Evolutionary conservation across 768 basidiomycete species (phyloP), one percentile per base, ranked within the genome.

Genomic region (Cystobasidium tubakii): DNA sequence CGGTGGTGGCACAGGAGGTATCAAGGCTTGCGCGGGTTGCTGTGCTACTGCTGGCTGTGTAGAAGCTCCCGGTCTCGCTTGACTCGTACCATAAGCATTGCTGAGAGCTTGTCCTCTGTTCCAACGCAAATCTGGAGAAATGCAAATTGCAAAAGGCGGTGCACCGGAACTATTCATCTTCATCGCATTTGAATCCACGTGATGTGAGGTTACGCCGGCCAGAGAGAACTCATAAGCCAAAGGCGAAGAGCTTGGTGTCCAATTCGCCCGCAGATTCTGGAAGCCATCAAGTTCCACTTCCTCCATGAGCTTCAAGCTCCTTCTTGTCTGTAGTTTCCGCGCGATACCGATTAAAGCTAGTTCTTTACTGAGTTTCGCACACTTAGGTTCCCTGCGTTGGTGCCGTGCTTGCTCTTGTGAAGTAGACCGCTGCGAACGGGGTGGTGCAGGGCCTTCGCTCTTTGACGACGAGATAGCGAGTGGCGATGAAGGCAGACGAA

Each of bases 161-260:
- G 29, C 57, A 31, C 57, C 15, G 29, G 12, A 23, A 23, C 7
- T 29, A 13, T 31, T 39, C 39, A 15, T 39, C 15, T 39, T 39
- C 39, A 39, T 39, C 39, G 15, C 39, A 15, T 39, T 39, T 6
- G 6, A 6, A 6, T 39, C 39, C 39, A 39, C 39, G 39, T 39
- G 39, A 39, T 15, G 39, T 39, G 39, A 15, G 7, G 39, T 39
- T 6, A 15, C 15, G 39, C 39, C 15, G 39, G 39, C 6, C 15
- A 15, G 15, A 39, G 39, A 39, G 31, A 39, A 62, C 19, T 12
- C 25, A 17, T 9, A 23, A 17, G 57, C 31, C 6, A 33, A 19
- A 15, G 31, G 31, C 2, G 57, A 62, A 9, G 36, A 31, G 53
- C 78, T 78, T 76, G 39, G 46, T 44, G 15, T 62, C 31, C 57